phyloP scores from a whole-genome alignment of 2,329 filamentous ascomycete species.

The Colletotrichum melonis region DNA sequence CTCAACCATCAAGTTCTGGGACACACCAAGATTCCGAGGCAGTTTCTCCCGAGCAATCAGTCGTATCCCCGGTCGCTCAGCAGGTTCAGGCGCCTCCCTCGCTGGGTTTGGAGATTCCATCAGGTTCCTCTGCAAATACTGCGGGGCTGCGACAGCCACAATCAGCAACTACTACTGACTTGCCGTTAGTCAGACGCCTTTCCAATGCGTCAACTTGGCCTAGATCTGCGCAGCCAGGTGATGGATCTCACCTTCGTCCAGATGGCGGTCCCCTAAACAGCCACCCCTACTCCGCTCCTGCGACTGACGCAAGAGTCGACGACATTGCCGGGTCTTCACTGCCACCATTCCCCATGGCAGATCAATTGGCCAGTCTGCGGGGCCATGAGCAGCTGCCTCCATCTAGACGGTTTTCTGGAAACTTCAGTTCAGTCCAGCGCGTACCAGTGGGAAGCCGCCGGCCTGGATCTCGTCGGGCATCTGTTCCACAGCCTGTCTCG shows the following conservation, averaged over 20 bases:
- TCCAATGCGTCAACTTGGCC: slow-evolving; percentile 62
- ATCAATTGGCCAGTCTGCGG: slow-evolving; percentile 52
- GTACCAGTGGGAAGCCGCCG: slow-evolving; percentile 51
- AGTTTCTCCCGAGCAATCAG: neutral
- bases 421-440: slow-evolving; percentile 53
- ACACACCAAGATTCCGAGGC: slow-evolving; percentile 1
- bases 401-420: slow-evolving; percentile 56
- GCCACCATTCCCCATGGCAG: slow-evolving; percentile 51
- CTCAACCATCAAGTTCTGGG: neutral
- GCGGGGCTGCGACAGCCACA: slow-evolving; percentile 12
- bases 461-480: slow-evolving; percentile 33
- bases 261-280: slow-evolving; percentile 33
- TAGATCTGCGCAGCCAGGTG: slow-evolving; percentile 42
- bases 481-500: slow-evolving; percentile 25
- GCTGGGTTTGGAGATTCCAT: slow-evolving; percentile 45
- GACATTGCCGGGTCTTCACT: slow-evolving; percentile 49
- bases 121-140: slow-evolving; percentile 38
- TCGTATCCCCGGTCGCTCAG: neutral
- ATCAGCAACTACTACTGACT: slow-evolving; percentile 8
- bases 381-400: slow-evolving; percentile 50
- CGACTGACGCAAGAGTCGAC: slow-evolving; percentile 44
- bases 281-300: slow-evolving; percentile 56
- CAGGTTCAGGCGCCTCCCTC: slow-evolving; percentile 8
- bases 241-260: slow-evolving; percentile 4
- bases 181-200: slow-evolving; percentile 41